Conservation (phyloP, 371 early-diverging fungal genomes). For the Syncephalastrum monosporum region DNA sequence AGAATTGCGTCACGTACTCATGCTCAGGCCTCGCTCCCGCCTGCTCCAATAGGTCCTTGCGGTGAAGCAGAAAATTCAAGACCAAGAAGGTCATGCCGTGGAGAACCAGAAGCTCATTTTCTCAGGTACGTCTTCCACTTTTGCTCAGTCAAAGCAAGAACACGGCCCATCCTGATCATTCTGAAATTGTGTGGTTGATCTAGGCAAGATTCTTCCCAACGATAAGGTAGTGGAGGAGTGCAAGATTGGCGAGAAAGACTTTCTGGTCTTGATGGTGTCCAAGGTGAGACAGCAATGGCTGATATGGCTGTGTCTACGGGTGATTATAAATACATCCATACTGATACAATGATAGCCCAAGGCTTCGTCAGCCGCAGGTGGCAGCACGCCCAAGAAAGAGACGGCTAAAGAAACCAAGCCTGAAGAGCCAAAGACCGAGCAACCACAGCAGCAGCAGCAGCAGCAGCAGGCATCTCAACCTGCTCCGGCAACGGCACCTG, state of each 20-base stretch:
- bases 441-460: slow-evolving; percentile 1
- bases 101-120: slow-evolving; percentile 85
- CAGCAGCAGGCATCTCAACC: slow-evolving; percentile 15
- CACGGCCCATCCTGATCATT: slow-evolving; percentile 1
- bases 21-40: neutral
- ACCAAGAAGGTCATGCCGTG: slow-evolving; percentile 67
- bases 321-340: neutral
- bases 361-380: slow-evolving; percentile 30
- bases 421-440: slow-evolving; percentile 3
- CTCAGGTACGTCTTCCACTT: slow-evolving; percentile 52
- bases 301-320: neutral
- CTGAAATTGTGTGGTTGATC: neutral
- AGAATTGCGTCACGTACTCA: neutral
- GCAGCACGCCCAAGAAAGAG: slow-evolving; percentile 21
- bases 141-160: neutral
- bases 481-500: slow-evolving; percentile 19
- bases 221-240: slow-evolving; percentile 73
- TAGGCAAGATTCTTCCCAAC: slow-evolving; percentile 90
- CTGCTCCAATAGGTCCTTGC: slow-evolving; percentile 51
- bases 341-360: slow-evolving; percentile 45
- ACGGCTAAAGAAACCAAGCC: slow-evolving; percentile 9
- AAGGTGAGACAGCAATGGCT: slow-evolving; percentile 58
- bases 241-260: slow-evolving; percentile 87
- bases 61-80: slow-evolving; percentile 80
- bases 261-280: slow-evolving; percentile 92